These are phyloP conservation scores for Rhododendron williamsianum DNA, from an alignment of 148 eudicot genomes.

Conservation along the genomic window DNA sequence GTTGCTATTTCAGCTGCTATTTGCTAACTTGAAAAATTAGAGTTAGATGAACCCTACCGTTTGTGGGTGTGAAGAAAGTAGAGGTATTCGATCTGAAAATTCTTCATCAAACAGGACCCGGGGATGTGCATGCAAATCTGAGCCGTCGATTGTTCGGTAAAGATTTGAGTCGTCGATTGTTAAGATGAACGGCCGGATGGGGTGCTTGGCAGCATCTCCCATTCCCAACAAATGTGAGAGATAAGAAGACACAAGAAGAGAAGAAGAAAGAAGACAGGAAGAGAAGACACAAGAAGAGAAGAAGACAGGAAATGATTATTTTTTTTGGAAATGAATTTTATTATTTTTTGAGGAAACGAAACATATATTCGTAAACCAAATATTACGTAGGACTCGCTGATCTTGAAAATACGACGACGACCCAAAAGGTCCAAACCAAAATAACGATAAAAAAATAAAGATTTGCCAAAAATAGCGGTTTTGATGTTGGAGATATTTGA, in stretches of 20 bases:
- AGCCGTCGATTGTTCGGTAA: background rate
- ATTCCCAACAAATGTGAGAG: background rate
- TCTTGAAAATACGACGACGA: no score
- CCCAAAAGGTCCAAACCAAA: background rate
- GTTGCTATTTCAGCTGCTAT: background rate
- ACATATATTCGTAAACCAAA: background rate
- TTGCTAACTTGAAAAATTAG: background rate
- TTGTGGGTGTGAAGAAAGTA: background rate
- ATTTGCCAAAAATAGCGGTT: no score
- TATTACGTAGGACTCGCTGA: background rate
- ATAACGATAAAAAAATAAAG: background rate
- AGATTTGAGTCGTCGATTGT: no score
- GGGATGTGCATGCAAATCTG: background rate
- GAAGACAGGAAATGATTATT: background rate
- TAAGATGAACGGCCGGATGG: no score
- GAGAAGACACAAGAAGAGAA: background rate
- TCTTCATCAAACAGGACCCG: background rate
- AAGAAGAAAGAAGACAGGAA: no score
- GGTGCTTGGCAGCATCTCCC: no score
- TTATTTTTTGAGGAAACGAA: background rate
- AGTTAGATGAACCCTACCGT: background rate
- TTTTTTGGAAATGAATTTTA: no score
- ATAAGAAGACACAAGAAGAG: background rate
- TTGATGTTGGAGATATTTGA: no score
- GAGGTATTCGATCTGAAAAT: background rate